Evolutionary conservation across 257 asterid species (phyloP).

Genomic region (Ophiorrhiza pumila): DNA sequence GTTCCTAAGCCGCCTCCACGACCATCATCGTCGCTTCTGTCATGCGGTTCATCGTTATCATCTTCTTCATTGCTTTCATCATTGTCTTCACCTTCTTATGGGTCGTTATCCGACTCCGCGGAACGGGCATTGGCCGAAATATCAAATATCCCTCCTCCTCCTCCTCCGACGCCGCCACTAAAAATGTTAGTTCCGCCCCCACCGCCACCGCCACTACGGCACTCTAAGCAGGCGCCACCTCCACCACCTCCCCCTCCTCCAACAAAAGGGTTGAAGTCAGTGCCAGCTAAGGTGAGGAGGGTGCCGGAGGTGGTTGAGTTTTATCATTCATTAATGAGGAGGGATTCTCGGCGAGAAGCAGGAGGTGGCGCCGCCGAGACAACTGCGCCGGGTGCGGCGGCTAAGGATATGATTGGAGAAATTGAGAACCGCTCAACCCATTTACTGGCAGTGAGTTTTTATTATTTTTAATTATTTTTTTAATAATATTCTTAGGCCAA

Average conservation of each 20-base stretch:
- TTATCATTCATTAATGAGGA: conserved; percentile 88
- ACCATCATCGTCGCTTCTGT: conserved; percentile 54
- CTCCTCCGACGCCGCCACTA: conserved; percentile 25
- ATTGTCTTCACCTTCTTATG: conserved; percentile 53
- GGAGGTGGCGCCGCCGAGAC: conserved; percentile 41
- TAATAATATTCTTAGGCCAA: not conserved
- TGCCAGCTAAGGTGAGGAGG: conserved; percentile 64
- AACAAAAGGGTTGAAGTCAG: conserved; percentile 39
- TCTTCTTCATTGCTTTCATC: conserved; percentile 36
- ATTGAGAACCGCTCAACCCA: conserved; percentile 95
- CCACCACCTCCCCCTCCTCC: conserved; percentile 45
- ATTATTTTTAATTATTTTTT: not conserved
- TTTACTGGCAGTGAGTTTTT: conserved; percentile 78
- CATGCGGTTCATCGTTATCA: conserved; percentile 25
- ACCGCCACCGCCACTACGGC: conserved; percentile 37
- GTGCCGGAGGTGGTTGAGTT: conserved; percentile 95
- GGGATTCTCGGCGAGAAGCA: conserved; percentile 77
- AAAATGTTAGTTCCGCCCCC: conserved; percentile 39
- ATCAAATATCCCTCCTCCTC: conserved; percentile 42
- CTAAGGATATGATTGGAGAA: conserved; percentile 97
- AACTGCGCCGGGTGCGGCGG: conserved; percentile 45
- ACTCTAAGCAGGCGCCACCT: conserved; percentile 21
- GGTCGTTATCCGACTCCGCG: conserved; percentile 60
- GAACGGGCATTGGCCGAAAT: conserved; percentile 66
- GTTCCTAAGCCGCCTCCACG: conserved; percentile 92